phyloP scores from a whole-genome alignment of 2,329 filamentous ascomycete species.

The Aciculosporium take region DNA sequence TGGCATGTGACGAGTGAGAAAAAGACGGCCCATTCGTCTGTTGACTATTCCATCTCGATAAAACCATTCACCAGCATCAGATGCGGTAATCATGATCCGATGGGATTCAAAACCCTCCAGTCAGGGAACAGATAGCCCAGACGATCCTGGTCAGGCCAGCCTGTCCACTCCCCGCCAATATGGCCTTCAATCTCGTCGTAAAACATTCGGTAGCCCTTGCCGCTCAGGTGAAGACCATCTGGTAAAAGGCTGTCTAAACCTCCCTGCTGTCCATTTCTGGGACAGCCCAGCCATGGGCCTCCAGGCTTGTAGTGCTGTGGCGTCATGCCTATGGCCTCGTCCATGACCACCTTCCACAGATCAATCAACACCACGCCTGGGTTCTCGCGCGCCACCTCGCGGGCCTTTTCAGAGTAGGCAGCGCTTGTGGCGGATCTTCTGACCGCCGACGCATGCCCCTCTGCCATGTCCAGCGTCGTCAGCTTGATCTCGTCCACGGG shows the following conservation, averaged over 20 bases:
- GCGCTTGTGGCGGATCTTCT: slow-evolving; percentile 35
- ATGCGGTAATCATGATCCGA: background rate
- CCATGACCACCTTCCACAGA: slow-evolving; percentile 67
- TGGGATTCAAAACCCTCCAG: slow-evolving; percentile 24
- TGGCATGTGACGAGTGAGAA: too few relatives aligned
- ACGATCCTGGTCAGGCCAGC: slow-evolving; percentile 20
- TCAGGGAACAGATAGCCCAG: slow-evolving; percentile 32
- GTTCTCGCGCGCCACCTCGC: slow-evolving; percentile 54
- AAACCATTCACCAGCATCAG: background rate
- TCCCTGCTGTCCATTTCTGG: slow-evolving; percentile 33
- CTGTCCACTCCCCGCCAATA: slow-evolving; percentile 30
- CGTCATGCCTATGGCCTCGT: slow-evolving; percentile 45
- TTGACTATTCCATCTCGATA: background rate
- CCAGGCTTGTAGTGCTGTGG: slow-evolving; percentile 40
- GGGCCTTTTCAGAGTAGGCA: slow-evolving; percentile 43
- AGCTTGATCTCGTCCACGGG: slow-evolving; percentile 66
- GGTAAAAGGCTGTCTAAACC: slow-evolving; percentile 37
- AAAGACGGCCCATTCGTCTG: too few relatives aligned
- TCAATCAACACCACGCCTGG: slow-evolving; percentile 60
- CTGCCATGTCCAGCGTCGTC: slow-evolving; percentile 29
- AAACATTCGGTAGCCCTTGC: slow-evolving; percentile 38
- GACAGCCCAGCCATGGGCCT: slow-evolving; percentile 34
- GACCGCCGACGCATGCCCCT: slow-evolving; percentile 28
- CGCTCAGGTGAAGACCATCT: slow-evolving; percentile 44
- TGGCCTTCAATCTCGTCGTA: slow-evolving; percentile 33